phyloP scores from a whole-genome alignment of 192 early-diverging fungal genomes.

The Backusella sp. region DNA sequence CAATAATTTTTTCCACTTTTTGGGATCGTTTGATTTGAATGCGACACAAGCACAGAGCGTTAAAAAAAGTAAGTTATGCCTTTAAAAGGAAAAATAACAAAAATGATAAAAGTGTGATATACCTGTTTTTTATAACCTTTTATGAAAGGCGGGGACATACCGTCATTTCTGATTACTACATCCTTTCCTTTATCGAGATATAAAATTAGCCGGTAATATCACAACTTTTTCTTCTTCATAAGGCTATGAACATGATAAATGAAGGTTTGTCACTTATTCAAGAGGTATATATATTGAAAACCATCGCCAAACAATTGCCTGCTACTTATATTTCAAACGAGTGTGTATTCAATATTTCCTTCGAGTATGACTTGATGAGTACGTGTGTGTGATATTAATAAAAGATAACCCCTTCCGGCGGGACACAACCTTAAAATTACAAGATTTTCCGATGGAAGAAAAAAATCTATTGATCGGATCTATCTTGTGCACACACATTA shows the following conservation, averaged over 20 bases:
- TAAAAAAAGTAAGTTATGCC: background rate
- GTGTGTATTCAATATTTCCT: background rate
- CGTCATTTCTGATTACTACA: background rate
- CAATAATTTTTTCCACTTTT: background rate
- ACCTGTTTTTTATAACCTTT: background rate
- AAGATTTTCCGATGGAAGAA: background rate
- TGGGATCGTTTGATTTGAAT: background rate
- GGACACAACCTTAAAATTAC: background rate
- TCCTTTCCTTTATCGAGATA: background rate
- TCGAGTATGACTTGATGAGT: background rate
- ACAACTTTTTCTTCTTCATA: too few relatives aligned
- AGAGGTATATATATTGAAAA: too few relatives aligned
- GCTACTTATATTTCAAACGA: background rate
- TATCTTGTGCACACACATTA: background rate
- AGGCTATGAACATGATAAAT: too few relatives aligned
- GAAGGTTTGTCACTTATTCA: too few relatives aligned
- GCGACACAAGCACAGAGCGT: background rate
- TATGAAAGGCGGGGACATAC: background rate
- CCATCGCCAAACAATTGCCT: background rate
- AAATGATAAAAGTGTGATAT: background rate
- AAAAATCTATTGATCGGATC: background rate
- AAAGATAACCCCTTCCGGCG: background rate
- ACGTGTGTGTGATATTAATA: background rate
- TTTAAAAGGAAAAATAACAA: background rate
- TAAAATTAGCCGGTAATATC: background rate